Evolutionary conservation across 176 grass and related monocot genomes (phyloP), one percentile per base, ranked within the genome.

Genomic region (Oryza brachyantha): DNA sequence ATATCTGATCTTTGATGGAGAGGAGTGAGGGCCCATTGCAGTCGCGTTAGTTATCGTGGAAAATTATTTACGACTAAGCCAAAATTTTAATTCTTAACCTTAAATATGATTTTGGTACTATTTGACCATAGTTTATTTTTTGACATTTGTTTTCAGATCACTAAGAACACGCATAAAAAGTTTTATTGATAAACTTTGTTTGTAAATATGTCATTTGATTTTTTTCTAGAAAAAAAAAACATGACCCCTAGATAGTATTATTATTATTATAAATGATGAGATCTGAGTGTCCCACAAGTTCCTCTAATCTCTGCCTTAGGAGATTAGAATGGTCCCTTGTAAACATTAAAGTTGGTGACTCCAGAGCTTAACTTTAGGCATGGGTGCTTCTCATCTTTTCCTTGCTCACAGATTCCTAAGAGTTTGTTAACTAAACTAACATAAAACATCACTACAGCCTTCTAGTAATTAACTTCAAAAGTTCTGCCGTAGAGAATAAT

Each of bases 381-480:
- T 36, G n/a, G 37, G 38, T 41, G 64, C 34, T 41, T 1, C 28
- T 42, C 35, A 48, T 36, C 9, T 31, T 69, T 35, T 32, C 29
- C 26, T 38, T 29, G 5, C 39, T 29, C 52, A 22, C 5, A 40
- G 72, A 46, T 76, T 83, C 74, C 73, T 27, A 40, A 58, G 13
- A 52, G 52, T 13, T 32, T 59, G 25, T 73, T 67, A 39, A 31
- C 29, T 73, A 64, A 73, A 59, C 10, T 38, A 10, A n/a, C 60
- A 74, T 83, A 73, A 72, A 83, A 54, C 68, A 68, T 43, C 61
- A 79, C 38, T 37, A 50, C n/a, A 35, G 54, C 16, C 66, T 28
- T 16, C n/a, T 38, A n/a, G n/a, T n/a, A 27, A 41, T 54, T 38
- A 27, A 9, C 37, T 32, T 22, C 31, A 19, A 22, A 8, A 7